Evolutionary conservation across 192 early-diverging fungal species (phyloP), one percentile per base, ranked within the genome.

Genomic region (Glomus cerebriforme): DNA sequence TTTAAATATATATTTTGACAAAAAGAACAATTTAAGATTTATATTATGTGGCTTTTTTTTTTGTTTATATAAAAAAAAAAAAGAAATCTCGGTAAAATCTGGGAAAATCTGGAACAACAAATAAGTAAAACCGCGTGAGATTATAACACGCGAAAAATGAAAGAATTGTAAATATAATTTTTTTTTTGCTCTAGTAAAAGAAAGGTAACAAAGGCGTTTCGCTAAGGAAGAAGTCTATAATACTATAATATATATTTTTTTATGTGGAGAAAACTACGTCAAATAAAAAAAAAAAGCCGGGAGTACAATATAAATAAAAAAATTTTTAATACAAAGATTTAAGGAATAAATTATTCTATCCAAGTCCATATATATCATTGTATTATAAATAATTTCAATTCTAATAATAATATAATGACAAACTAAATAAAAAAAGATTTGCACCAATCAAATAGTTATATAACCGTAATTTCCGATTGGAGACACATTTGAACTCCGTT

Each of bases 401-500:
- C 1, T 60, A 12, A 26, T 7, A 63, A 63, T 22, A 63, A 64
- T 39, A 39, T 39, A 39, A 39, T 39, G 37, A 8, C 34, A 2
- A 9, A 9, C 7, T 39, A 64, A 64, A 31, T 31, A 64, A 64
- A 31, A 64, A 31, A 29, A 31, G 31, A 64, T 64, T 64, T 15
- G 27, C 29, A 64, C 13, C 62, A 54, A 54, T 54, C 27, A 26
- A 26, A 64, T 39, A 9, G 7, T 39, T 9, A 39, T n/a, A 62
- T 31, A 31, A 31, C 27, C 62, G 27, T 64, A 64, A 64, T 64
- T 31, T 64, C 62, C 62, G 62, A 64, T 64, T 64, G 29, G 29
- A 64, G 62, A 7, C 27, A 31, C 29, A 64, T 64, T 31, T 31
- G 7, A 64, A 64, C 62, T 29, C 62, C 62, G 26, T 64, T 26